Conservation (phyloP, 352 stramenopile species). For the Globisporangium takayamanum region DNA sequence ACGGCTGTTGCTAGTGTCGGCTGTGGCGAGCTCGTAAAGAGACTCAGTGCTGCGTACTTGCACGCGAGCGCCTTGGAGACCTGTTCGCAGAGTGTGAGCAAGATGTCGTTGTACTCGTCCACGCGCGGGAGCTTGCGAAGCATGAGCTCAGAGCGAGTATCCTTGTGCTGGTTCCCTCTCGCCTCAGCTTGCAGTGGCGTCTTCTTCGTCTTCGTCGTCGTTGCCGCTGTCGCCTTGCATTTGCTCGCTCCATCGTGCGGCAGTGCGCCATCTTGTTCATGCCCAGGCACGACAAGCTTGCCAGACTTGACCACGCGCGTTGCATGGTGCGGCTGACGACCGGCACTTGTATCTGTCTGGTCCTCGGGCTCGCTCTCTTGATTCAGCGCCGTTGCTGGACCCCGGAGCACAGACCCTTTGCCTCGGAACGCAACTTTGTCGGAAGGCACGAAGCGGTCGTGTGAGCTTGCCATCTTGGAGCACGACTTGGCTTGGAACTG, state of each 20-base stretch:
- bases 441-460: constrained; percentile 5
- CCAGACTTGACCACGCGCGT: constrained; percentile 7
- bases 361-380: constrained; percentile 10
- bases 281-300: constrained; percentile 3
- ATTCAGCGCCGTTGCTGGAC: neutral
- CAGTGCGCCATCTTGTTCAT: neutral
- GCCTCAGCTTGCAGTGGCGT: neutral
- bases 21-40: constrained; percentile 26
- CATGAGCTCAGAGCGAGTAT: constrained; percentile 17
- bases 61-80: constrained; percentile 29
- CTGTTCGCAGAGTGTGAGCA: constrained; percentile 49
- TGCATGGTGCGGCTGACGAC: neutral
- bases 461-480: constrained; percentile 8
- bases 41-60: constrained; percentile 52
- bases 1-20: neutral
- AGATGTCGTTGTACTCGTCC: constrained; percentile 41
- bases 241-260: neutral
- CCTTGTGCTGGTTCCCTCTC: constrained; percentile 25
- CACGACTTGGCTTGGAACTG: constrained; percentile 13
- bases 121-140: constrained; percentile 26
- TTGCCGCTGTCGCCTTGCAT: neutral
- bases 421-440: constrained; percentile 5
- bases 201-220: neutral
- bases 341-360: neutral
- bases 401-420: neutral